A percentile compares a stretch with the other conserved stretches of the same genome.
These are phyloP conservation scores for Thermomucor indicae-seudaticae DNA, from an alignment of 371 early-diverging fungal genomes.

Conservation along the genomic window DNA sequence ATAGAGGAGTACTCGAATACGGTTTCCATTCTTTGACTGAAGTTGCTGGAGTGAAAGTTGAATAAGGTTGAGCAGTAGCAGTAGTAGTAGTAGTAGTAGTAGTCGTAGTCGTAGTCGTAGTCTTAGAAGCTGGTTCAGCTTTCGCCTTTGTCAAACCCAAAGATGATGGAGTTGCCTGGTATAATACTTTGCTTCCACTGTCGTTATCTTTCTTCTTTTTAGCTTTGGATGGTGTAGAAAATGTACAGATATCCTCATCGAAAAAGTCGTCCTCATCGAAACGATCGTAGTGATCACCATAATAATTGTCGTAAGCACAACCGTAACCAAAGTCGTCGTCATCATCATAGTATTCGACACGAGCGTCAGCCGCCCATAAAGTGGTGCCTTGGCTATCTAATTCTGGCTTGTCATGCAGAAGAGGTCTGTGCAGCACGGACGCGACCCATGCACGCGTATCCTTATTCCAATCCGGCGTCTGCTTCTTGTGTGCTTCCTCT, in stretches of 20 bases:
- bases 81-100: background rate
- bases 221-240: background rate
- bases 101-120: too few species aligned
- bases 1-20: too few species aligned
- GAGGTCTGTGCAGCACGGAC: background rate
- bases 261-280: too few species aligned
- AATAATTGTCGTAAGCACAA: background rate
- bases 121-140: too few species aligned
- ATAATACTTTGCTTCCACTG: too few species aligned
- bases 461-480: constrained; percentile 9
- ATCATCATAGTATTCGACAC: background rate
- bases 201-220: too few species aligned
- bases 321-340: background rate
- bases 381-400: constrained; percentile 1
- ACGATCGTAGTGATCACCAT: background rate
- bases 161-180: too few species aligned
- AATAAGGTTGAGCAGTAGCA: background rate
- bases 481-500: background rate
- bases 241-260: background rate
- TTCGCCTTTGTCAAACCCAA: too few species aligned
- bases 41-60: background rate
- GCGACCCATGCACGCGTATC: constrained; percentile 13
- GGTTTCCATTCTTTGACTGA: constrained; percentile 6
- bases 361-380: constrained; percentile 4
- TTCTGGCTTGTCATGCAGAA: background rate